phyloP scores from a whole-genome alignment of 495 filamentous ascomycete genomes.

The Pseudevernia furfuracea region DNA sequence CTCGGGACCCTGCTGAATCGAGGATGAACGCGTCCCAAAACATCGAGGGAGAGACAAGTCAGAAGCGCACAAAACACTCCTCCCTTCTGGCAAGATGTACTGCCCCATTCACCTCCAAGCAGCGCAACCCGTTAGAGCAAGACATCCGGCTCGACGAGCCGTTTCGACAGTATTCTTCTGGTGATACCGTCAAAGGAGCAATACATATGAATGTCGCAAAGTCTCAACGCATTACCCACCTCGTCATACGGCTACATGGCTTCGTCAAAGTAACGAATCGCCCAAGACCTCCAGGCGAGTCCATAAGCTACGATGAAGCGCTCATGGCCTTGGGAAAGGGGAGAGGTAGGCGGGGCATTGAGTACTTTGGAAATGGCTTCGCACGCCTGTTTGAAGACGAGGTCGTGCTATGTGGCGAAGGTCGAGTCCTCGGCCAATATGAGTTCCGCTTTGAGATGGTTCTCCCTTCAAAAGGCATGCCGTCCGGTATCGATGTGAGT shows the following conservation, averaged over 20 bases:
- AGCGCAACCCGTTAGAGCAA: slow-evolving; percentile 74
- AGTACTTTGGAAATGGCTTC: slow-evolving; percentile 75
- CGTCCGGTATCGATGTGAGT: slow-evolving; percentile 89
- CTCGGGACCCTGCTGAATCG: slow-evolving; percentile 8
- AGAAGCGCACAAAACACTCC: slow-evolving; percentile 3
- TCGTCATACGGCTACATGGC: slow-evolving; percentile 80
- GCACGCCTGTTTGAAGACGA: slow-evolving; percentile 88
- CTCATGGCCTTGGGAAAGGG: slow-evolving; percentile 41
- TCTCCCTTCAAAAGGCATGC: slow-evolving; percentile 68
- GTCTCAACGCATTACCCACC: slow-evolving; percentile 79
- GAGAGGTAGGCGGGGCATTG: slow-evolving; percentile 48
- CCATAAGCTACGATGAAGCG: slow-evolving; percentile 37
- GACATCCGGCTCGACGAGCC: slow-evolving; percentile 71
- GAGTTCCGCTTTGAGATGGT: slow-evolving; percentile 88
- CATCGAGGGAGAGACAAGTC: background rate
- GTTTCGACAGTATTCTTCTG: slow-evolving; percentile 73
- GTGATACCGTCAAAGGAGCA: slow-evolving; percentile 59
- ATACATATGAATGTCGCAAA: slow-evolving; percentile 77
- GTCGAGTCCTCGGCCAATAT: slow-evolving; percentile 73
- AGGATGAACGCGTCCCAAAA: slow-evolving; percentile 19
- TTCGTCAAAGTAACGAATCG: slow-evolving; percentile 82
- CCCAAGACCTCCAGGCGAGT: slow-evolving; percentile 57
- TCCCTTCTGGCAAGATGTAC: slow-evolving; percentile 50
- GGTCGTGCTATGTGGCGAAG: slow-evolving; percentile 81
- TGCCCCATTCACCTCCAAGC: slow-evolving; percentile 54